Evolutionary conservation across 148 eudicot genomes (phyloP).

Genomic region (Vaccinium myrtillus): DNA sequence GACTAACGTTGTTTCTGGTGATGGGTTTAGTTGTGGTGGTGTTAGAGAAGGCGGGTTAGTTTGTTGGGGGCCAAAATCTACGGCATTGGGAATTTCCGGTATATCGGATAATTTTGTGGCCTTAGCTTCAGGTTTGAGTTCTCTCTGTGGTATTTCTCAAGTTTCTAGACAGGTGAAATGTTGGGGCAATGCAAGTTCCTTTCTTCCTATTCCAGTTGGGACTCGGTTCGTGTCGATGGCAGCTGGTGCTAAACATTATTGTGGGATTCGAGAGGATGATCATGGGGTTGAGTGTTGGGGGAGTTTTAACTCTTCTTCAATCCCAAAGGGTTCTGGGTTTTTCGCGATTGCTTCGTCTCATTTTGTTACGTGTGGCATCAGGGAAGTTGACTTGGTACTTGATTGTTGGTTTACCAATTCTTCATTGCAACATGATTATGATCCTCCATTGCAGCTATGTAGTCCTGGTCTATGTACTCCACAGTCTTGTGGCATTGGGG

Average conservation of each 20-base stretch:
- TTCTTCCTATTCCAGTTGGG: conserved; percentile 40
- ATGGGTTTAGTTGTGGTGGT: conserved; percentile 77
- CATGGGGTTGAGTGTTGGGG: conserved; percentile 95
- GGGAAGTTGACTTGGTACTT: conserved; percentile 81
- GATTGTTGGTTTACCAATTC: conserved; percentile 76
- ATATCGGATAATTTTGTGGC: conserved; percentile 31
- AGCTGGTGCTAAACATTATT: conserved; percentile 68
- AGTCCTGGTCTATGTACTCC: conserved; percentile 80
- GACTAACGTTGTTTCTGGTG: conserved; percentile 68
- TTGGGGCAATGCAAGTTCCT: conserved; percentile 52
- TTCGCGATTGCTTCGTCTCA: conserved; percentile 68
- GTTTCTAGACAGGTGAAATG: conserved; percentile 59
- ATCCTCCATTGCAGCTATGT: conserved; percentile 89
- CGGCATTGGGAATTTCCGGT: conserved; percentile 36
- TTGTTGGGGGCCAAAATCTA: conserved; percentile 89
- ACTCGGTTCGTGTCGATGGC: conserved; percentile 55
- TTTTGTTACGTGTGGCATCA: conserved; percentile 65
- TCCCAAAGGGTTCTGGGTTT: conserved; percentile 75
- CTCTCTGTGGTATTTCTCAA: conserved; percentile 62
- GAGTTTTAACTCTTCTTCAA: conserved; percentile 49
- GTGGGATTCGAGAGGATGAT: conserved; percentile 80
- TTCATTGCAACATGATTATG: conserved; percentile 33
- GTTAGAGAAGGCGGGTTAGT: conserved; percentile 45
- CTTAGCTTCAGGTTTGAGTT: conserved; percentile 50
- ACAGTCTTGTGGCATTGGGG: conserved; percentile 47